Conservation (phyloP, 2,329 filamentous ascomycete genomes). For the Reticulascus tulasneorum region DNA sequence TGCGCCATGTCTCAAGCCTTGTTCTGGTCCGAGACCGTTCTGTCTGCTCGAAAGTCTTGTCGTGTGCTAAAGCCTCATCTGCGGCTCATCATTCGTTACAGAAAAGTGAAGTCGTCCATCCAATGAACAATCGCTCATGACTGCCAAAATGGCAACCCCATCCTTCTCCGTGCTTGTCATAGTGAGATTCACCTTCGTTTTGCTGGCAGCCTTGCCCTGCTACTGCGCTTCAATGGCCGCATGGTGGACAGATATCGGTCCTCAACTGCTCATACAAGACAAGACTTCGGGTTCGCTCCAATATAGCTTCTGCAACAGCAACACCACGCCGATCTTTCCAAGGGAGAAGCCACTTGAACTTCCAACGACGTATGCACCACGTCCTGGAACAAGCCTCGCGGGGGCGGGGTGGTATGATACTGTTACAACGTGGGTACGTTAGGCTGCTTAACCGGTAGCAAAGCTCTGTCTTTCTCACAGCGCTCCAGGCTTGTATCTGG, state of each 20-base stretch:
- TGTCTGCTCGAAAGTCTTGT: too few relatives aligned
- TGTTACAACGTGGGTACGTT: constrained; percentile 28
- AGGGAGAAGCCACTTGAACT: constrained; percentile 24
- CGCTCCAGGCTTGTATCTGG: constrained; percentile 9
- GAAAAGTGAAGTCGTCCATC: too few relatives aligned
- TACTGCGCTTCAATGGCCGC: too few relatives aligned
- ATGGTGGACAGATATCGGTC: constrained; percentile 29
- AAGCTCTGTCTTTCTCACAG: background rate
- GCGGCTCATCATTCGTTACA: too few relatives aligned
- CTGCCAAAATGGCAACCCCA: too few relatives aligned
- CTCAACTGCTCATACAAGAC: constrained; percentile 32
- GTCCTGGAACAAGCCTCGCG: constrained; percentile 28
- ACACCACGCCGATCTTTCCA: constrained; percentile 28
- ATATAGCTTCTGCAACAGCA: constrained; percentile 30
- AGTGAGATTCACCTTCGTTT: too few relatives aligned
- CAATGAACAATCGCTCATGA: too few relatives aligned
- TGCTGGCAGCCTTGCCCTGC: too few relatives aligned
- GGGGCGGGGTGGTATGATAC: constrained; percentile 29
- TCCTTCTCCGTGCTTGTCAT: too few relatives aligned
- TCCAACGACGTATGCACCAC: constrained; percentile 22
- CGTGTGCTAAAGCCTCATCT: too few relatives aligned
- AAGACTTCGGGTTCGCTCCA: constrained; percentile 26
- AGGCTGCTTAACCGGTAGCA: background rate
- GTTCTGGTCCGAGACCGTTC: too few relatives aligned
- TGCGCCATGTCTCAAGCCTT: too few relatives aligned